Conservation (phyloP, 2,329 filamentous ascomycete genomes). For the Cytospora leucostoma region DNA sequence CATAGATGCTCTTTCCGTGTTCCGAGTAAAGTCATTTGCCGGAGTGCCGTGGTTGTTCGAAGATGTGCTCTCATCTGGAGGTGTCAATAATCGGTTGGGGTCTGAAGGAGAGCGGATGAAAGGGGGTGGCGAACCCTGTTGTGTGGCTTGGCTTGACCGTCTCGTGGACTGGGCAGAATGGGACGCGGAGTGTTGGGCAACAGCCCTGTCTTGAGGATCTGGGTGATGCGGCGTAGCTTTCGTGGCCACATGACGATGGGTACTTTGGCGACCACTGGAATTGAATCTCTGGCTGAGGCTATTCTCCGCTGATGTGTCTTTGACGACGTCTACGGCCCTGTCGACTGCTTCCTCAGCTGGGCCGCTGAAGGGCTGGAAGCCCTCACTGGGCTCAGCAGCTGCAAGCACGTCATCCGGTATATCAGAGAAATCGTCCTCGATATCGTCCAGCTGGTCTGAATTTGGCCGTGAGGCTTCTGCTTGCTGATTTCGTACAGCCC, state of each 20-base stretch:
- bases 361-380: conserved; percentile 11
- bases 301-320: not conserved
- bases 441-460: conserved; percentile 39
- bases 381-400: conserved; percentile 40
- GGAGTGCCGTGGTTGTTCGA: conserved; percentile 22
- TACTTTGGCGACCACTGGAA: not conserved
- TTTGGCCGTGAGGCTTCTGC: not conserved
- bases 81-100: conserved; percentile 50
- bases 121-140: conserved; percentile 31
- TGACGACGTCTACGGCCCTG: conserved; percentile 32
- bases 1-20: not conserved
- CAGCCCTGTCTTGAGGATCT: conserved; percentile 9
- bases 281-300: not conserved
- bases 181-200: conserved; percentile 18
- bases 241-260: not conserved
- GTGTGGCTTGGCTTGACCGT: conserved; percentile 29
- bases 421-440: conserved; percentile 60
- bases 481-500: not conserved
- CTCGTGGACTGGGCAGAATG: conserved; percentile 19
- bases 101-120: conserved; percentile 41
- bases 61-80: conserved; percentile 53
- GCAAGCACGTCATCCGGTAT: conserved; percentile 54
- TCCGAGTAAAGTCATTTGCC: conserved; percentile 8
- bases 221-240: conserved; percentile 6
- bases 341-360: conserved; percentile 33